Base-by-base conservation (phyloP, 2,329 filamentous ascomycete species). In the Claviceps africana region DNA sequence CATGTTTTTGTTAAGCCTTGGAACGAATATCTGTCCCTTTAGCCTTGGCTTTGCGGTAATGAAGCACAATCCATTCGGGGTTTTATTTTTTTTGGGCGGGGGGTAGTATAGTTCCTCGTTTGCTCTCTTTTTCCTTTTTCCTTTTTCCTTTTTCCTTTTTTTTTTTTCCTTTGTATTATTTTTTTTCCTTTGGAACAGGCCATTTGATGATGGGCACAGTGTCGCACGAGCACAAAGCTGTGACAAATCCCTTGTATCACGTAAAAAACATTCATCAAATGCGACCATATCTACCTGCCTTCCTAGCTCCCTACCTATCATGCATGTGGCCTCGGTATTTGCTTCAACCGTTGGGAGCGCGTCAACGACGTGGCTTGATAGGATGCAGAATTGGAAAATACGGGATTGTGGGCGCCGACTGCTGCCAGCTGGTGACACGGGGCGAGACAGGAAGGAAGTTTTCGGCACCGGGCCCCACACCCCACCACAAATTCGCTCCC, bases 401-500 rank as follows among this genome's bases (percentile, higher is more conserved):
- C 50, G 33, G 53, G 35, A 40, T 52, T 49, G 51, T 49, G 46
- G 37, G 45, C 51, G 51, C 25, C 48, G 42, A 45, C 30, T 51
- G 48, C 13, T 21, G 19, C 22, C 28, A 43, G 40, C 51, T 47
- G 51, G 39, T 49, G 51, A 47, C 53, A 33, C 57, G 64, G 62
- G 64, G 63, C 62, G 62, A 60, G 62, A 42, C 55, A 55, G 6
- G 17, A 11, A 33, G 4, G 31, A 33, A 54, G 50, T 59, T 60
- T 64, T 65, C 58, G 58, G 59, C 57, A 59, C 55, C 54, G 50
- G 22, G 60, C 59, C 62, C 61, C 62, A 63, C 67, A 67, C 67
- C 67, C 67, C 67, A 70, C 67, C 67, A 70, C 67, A 70, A 70
- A 65, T 69, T 70, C 65, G 59, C 61, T 57, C 44, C 43, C 58